phyloP scores from a whole-genome alignment of 1,284 basidiomycete genomes.

The Exobasidium cylindrosporum region DNA sequence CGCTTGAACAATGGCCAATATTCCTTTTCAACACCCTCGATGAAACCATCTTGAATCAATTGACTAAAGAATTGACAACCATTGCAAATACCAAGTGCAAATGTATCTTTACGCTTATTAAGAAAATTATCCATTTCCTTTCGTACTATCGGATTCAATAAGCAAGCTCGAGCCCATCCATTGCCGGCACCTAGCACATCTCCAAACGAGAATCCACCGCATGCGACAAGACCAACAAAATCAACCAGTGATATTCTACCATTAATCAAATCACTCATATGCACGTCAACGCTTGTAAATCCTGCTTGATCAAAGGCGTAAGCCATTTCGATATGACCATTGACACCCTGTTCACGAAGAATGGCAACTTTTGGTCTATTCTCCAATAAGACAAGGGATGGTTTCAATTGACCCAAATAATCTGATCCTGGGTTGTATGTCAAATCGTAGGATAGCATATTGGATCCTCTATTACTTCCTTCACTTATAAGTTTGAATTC shows the following conservation, averaged over 20 bases:
- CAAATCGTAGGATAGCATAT: constrained; percentile 57
- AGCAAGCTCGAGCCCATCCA: constrained; percentile 92
- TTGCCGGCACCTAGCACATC: constrained; percentile 96
- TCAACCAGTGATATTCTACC: constrained; percentile 65
- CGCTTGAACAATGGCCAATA: constrained; percentile 86
- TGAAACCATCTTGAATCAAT: constrained; percentile 66
- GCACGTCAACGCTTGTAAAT: constrained; percentile 90
- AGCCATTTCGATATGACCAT: constrained; percentile 97
- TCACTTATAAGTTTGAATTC: constrained; percentile 74
- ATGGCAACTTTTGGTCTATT: constrained; percentile 85
- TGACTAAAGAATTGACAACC: constrained; percentile 95
- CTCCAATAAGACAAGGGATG: constrained; percentile 27
- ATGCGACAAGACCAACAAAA: constrained; percentile 88
- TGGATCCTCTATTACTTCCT: constrained; percentile 22
- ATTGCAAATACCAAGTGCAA: constrained; percentile 93
- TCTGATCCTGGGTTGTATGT: constrained; percentile 44
- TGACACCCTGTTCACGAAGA: constrained; percentile 95
- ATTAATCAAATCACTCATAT: constrained; percentile 92
- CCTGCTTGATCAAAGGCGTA: constrained; percentile 92
- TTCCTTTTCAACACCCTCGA: constrained; percentile 68
- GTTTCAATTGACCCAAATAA: constrained; percentile 22
- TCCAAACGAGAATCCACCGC: constrained; percentile 97
- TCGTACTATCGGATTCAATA: constrained; percentile 73
- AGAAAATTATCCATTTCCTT: constrained; percentile 80
- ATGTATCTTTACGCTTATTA: constrained; percentile 67